Evolutionary conservation across 2,329 filamentous ascomycete species (phyloP).

Genomic region (Hymenotorrendiella dingleyae): DNA sequence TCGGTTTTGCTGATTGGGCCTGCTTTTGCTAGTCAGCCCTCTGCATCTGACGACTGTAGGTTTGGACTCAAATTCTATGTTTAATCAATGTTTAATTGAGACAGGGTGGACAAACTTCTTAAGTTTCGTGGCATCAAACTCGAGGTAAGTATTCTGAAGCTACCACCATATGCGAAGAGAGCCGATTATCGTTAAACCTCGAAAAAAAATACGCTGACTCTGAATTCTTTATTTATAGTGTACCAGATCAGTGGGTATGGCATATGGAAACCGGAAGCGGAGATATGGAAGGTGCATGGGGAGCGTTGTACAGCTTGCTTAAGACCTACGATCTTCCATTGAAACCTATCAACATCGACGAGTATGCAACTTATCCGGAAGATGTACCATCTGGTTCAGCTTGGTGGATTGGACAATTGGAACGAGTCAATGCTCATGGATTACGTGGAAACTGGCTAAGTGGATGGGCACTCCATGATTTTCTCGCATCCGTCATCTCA

Average conservation of each 20-base stretch:
- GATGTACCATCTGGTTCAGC: constrained; percentile 16
- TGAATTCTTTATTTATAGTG: too few species aligned
- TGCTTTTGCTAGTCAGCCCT: constrained; percentile 31
- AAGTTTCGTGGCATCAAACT: constrained; percentile 31
- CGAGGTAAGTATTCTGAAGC: too few species aligned
- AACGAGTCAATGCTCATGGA: constrained; percentile 18
- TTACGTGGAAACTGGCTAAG: constrained; percentile 21
- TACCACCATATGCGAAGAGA: too few species aligned
- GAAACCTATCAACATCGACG: constrained; percentile 20
- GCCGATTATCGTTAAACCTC: too few species aligned
- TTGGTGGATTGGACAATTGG: constrained; percentile 21
- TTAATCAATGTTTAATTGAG: neutral
- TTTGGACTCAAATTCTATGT: neutral
- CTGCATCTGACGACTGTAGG: constrained; percentile 2
- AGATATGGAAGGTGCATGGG: constrained; percentile 29
- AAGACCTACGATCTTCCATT: constrained; percentile 16
- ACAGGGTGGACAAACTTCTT: constrained; percentile 37
- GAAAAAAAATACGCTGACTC: too few species aligned
- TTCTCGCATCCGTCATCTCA: constrained; percentile 18
- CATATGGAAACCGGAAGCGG: constrained; percentile 34
- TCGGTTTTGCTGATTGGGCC: constrained; percentile 32
- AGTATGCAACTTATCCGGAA: constrained; percentile 17
- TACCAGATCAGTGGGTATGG: constrained; percentile 39
- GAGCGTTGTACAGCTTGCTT: constrained; percentile 25
- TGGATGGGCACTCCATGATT: constrained; percentile 17